phyloP scores from a whole-genome alignment of 768 basidiomycete genomes.

The Paxillus ammoniavirescens region DNA sequence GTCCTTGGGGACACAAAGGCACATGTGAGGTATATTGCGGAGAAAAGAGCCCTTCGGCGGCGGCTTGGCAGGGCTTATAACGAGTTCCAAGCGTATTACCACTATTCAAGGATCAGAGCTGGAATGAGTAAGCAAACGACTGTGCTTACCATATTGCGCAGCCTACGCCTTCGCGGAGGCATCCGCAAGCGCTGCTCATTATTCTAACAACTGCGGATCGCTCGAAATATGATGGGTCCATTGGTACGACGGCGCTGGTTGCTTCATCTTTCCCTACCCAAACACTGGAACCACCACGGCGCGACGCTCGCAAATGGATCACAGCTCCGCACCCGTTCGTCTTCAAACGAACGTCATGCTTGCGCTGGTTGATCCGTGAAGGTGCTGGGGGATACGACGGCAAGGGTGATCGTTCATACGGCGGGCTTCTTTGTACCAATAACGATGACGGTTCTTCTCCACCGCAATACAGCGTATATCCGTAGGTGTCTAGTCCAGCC shows the following conservation, averaged over 20 bases:
- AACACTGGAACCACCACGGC: conserved; percentile 47
- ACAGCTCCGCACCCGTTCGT: conserved; percentile 65
- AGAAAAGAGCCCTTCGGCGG: conserved; percentile 44
- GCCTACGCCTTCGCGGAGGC: conserved; percentile 64
- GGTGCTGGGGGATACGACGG: conserved; percentile 32
- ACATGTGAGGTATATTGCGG: conserved; percentile 14
- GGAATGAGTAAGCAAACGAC: not conserved
- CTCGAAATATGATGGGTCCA: conserved; percentile 62
- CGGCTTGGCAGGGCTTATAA: conserved; percentile 58
- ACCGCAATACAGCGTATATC: conserved; percentile 44
- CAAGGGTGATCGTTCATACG: conserved; percentile 37
- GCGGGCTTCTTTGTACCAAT: conserved; percentile 2
- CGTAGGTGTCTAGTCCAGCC: conserved; percentile 19
- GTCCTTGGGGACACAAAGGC: conserved; percentile 39
- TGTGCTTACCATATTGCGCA: conserved; percentile 54
- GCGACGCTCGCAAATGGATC: conserved; percentile 54
- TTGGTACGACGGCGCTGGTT: conserved; percentile 48
- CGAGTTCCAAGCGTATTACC: conserved; percentile 66
- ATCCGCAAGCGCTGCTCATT: conserved; percentile 59
- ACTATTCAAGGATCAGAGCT: conserved; percentile 33
- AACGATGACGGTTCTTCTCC: conserved; percentile 24
- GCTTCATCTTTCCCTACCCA: conserved; percentile 61
- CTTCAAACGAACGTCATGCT: conserved; percentile 2
- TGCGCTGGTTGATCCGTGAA: conserved; percentile 16
- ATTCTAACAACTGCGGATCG: conserved; percentile 46